A percentile compares a stretch with the other conserved stretches of the same genome.
Evolutionary conservation across 768 basidiomycete species (phyloP).

Genomic region (Mycena floridula): DNA sequence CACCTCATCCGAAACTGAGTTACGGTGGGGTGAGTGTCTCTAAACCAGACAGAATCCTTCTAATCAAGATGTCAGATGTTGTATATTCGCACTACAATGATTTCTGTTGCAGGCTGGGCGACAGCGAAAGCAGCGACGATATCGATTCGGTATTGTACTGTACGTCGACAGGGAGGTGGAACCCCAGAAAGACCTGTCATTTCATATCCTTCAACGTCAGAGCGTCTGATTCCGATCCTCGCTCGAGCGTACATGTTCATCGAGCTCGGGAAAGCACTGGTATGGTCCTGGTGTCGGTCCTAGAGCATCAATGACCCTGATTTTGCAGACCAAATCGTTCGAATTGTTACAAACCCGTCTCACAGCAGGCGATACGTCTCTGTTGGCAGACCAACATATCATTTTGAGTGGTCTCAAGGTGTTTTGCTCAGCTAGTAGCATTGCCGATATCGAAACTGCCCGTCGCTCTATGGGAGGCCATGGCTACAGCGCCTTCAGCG

Average conservation of each 20-base stretch:
- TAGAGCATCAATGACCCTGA: not conserved
- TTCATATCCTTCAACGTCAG: slow-evolving; percentile 66
- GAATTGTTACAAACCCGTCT: slow-evolving; percentile 41
- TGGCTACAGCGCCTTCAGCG: slow-evolving; percentile 65
- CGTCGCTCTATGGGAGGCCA: slow-evolving; percentile 74
- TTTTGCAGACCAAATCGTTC: slow-evolving; percentile 41
- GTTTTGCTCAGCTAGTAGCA: slow-evolving; percentile 43
- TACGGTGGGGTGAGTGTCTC: slow-evolving; percentile 72
- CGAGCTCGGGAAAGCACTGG: slow-evolving; percentile 52
- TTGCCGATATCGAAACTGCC: slow-evolving; percentile 57
- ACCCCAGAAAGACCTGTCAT: slow-evolving; percentile 69
- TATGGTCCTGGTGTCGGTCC: slow-evolving; percentile 21
- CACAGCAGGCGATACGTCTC: slow-evolving; percentile 48
- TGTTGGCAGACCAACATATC: slow-evolving; percentile 69
- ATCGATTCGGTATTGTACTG: slow-evolving; percentile 65
- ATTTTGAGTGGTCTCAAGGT: slow-evolving; percentile 66
- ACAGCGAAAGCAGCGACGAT: slow-evolving; percentile 63
- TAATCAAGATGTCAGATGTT: too few relatives aligned
- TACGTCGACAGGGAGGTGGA: slow-evolving; percentile 74
- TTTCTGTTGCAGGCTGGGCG: slow-evolving; percentile 51
- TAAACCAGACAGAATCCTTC: too few relatives aligned
- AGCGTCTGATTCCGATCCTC: slow-evolving; percentile 66
- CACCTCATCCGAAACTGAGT: slow-evolving; percentile 68
- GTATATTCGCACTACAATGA: slow-evolving; percentile 75
- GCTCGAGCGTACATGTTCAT: slow-evolving; percentile 68